Evolutionary conservation across 2,329 filamentous ascomycete species (phyloP).

Genomic region (Trichoderma asperellum): DNA sequence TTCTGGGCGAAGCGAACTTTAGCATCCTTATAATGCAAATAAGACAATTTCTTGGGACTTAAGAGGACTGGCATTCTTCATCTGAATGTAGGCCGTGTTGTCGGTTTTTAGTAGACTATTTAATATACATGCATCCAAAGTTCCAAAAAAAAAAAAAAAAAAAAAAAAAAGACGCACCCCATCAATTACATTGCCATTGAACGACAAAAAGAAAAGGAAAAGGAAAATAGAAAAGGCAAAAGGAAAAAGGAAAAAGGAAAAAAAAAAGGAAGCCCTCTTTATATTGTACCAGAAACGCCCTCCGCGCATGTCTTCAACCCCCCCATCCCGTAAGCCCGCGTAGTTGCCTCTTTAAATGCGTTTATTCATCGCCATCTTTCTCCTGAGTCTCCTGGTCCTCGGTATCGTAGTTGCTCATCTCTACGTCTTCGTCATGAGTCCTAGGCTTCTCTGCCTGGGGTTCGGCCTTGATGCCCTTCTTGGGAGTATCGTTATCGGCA

Average conservation of each 20-base stretch:
- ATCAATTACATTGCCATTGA: conserved; percentile 5
- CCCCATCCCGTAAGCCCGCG: background rate
- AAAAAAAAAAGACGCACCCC: conserved; percentile 1
- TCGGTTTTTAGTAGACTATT: background rate
- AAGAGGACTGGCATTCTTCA: background rate
- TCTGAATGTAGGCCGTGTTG: background rate
- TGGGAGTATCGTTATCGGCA: conserved; percentile 30
- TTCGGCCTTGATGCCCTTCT: conserved; percentile 34
- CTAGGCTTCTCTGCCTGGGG: conserved; percentile 39
- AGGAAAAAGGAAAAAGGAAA: too few species aligned
- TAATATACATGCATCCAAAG: conserved; percentile 19
- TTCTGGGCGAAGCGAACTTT: conserved; percentile 14
- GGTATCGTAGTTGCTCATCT: conserved; percentile 54
- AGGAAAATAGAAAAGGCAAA: background rate
- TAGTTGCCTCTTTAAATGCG: background rate
- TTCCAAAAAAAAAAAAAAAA: conserved; percentile 13
- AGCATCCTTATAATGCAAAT: background rate
- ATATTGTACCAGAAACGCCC: conserved; percentile 16
- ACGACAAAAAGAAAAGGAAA: background rate
- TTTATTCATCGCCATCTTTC: conserved; percentile 42
- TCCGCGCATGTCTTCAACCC: background rate
- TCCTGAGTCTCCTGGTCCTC: conserved; percentile 47
- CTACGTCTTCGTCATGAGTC: conserved; percentile 53
- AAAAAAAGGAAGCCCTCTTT: background rate
- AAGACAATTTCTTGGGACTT: background rate